Percentiles rank a stretch among this genome's conserved stretches.
These are phyloP conservation scores for Truncatella angustata DNA, from an alignment of 2,329 filamentous ascomycete species.

Conservation along the genomic window DNA sequence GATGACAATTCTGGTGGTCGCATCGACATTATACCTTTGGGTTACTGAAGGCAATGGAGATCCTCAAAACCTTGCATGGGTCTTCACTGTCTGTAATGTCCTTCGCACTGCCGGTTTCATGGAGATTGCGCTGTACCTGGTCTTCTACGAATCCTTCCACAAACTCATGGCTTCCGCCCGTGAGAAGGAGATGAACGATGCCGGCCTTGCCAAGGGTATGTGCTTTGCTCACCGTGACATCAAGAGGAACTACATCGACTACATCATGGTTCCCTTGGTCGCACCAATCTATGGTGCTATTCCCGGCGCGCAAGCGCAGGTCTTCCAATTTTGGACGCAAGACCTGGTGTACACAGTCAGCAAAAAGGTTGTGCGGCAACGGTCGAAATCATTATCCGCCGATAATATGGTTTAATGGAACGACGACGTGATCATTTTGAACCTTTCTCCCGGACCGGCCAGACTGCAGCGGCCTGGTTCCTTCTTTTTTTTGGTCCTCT, in stretches of 20 bases:
- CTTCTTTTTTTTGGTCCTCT: conserved; percentile 25
- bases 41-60: conserved; percentile 50
- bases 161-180: conserved; percentile 57
- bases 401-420: conserved; percentile 42
- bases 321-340: conserved; percentile 69
- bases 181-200: conserved; percentile 64
- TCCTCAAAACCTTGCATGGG: conserved; percentile 53
- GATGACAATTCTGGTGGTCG: conserved; percentile 61
- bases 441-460: conserved; percentile 16
- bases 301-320: conserved; percentile 64
- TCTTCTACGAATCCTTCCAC: conserved; percentile 68
- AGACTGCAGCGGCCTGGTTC: conserved; percentile 11
- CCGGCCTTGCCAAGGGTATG: conserved; percentile 63
- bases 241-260: conserved; percentile 59
- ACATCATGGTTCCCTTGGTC: conserved; percentile 63
- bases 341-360: conserved; percentile 70
- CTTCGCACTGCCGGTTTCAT: conserved; percentile 62
- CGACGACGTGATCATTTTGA: conserved; percentile 17
- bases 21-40: conserved; percentile 59
- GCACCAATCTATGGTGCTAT: conserved; percentile 67
- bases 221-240: conserved; percentile 59
- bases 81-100: conserved; percentile 58
- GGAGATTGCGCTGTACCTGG: conserved; percentile 61
- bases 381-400: conserved; percentile 42
- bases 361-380: conserved; percentile 61